Evolutionary conservation across 2,329 filamentous ascomycete genomes (phyloP).

Genomic region (Aureobasidium musti): DNA sequence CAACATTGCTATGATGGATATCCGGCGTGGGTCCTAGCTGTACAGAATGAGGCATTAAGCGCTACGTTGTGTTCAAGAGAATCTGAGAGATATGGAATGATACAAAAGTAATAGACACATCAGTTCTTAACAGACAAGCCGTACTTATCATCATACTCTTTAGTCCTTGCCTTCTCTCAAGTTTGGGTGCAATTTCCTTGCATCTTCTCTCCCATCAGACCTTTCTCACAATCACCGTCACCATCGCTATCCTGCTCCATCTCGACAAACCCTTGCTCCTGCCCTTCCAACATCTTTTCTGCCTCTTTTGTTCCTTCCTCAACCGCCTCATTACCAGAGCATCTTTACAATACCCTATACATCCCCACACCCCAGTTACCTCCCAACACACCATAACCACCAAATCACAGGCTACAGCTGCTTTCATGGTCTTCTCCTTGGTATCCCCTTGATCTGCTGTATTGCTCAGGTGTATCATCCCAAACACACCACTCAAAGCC

Average conservation of each 20-base stretch:
- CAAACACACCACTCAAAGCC: neutral
- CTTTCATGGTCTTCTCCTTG: neutral
- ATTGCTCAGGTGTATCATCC: neutral
- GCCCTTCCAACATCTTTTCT: neutral
- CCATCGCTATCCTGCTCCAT: neutral
- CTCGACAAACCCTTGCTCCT: neutral
- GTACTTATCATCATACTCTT: neutral
- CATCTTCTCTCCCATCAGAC: neutral
- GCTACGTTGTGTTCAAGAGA: neutral
- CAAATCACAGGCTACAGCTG: neutral
- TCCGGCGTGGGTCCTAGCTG: neutral
- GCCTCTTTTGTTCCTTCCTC: too few species aligned
- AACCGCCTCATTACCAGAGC: neutral
- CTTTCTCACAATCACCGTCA: neutral
- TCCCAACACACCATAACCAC: neutral
- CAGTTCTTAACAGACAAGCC: neutral
- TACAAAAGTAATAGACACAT: neutral
- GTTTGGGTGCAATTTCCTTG: neutral
- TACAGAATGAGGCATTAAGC: neutral
- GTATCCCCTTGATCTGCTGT: too few species aligned
- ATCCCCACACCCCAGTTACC: neutral
- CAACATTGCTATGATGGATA: constrained; percentile 13
- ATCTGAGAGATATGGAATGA: neutral
- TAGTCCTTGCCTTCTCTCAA: neutral
- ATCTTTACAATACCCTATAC: neutral